Base-by-base conservation (phyloP, 208 protist species). In the Trichomonas gallinae region DNA sequence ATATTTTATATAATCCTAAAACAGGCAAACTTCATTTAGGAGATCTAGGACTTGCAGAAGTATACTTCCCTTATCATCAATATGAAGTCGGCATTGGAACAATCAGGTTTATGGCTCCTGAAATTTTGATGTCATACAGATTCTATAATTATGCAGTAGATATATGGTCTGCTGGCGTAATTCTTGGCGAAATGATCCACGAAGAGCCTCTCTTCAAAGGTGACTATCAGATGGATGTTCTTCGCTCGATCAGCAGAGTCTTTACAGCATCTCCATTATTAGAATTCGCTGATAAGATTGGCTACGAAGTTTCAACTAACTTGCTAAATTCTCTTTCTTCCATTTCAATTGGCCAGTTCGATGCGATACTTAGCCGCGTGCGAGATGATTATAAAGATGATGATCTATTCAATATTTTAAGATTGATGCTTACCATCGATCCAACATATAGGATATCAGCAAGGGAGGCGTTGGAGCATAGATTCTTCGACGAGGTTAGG, bases 1-100 rank as follows among this genome's bases (percentile, higher is more conserved):
- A 99, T 96, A 98, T 99, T 31, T 99, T 99, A 98, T 99, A 99
- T 97, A 99, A 99, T 97, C 99, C 99, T 97, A 97, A 98, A 87
- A 98, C 98, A 48, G 97, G 98, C 9, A 96, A 97, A 87, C 97
- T 99, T 51, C 97, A 99, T 31, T 98, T 99, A 6, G 99, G 99
- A 96, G 97, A 98, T 96, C 98, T 97, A 97, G 98, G 99, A 49
- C 97, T 99, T 0, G 99, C 99, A 10, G 99, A 99, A 98, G 99
- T 99, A 97, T 99, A 99, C 98, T 98, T 99, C 96, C 98, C 99
- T 63, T 96, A 97, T 63, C 96, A 96, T 97, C 98, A 99, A 72
- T 99, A 99, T 46, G 17, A 44, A 44, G 13, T 40, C 6, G 40
- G 40, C 9, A 40, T 89, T 46, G 83, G 40, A 21, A 89, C 40